Evolutionary conservation across 495 filamentous ascomycete genomes (phyloP), one percentile per base, ranked within the genome.

Genomic region (Xylaria curta): DNA sequence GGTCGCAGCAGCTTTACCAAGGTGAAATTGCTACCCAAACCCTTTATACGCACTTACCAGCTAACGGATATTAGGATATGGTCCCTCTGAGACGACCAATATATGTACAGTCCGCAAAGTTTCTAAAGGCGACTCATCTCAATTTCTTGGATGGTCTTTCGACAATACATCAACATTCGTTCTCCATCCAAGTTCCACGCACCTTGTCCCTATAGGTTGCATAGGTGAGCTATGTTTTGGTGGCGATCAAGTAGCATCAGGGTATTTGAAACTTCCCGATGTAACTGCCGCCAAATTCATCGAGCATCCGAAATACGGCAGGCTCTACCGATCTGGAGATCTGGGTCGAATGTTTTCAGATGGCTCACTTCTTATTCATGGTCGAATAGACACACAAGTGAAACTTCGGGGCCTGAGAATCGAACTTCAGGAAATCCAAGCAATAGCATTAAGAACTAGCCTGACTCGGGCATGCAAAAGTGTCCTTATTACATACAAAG

Each of bases 221-320:
- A 79, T 92, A 49, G 93, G 93, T 21, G 92, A 95, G 78, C 79
- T 95, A n/a, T 93, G 89, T 73, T 94, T 94, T 78, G 93, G 92
- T n/a, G 93, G 93, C 0, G 88, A 90, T 58, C 93, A 95, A 81
- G 86, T 95, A 42, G 90, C 88, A 62, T 83, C 85, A n/a, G 92
- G 91, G 6, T 95, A 95, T 76, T 82, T 94, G 44, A 85, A 87
- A 59, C 82, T 83, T 75, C 82, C 84, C 1, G 83, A 86, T 4
- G 79, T 91, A 40, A 90, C 87, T 1, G 76, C 81, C 0, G 77
- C 80, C 2, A 91, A 87, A 68, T 91, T 95, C 72, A 83, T 94
- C 58, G 70, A 88, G 0, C 92, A 95, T 75, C 85, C 89, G 0
- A 72, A 78, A 15, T 90, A 85, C 77, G 93, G 93, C 2, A 85